Evolutionary conservation across 163 green algal genomes (phyloP).

Genomic region (Chloroidium sp.): DNA sequence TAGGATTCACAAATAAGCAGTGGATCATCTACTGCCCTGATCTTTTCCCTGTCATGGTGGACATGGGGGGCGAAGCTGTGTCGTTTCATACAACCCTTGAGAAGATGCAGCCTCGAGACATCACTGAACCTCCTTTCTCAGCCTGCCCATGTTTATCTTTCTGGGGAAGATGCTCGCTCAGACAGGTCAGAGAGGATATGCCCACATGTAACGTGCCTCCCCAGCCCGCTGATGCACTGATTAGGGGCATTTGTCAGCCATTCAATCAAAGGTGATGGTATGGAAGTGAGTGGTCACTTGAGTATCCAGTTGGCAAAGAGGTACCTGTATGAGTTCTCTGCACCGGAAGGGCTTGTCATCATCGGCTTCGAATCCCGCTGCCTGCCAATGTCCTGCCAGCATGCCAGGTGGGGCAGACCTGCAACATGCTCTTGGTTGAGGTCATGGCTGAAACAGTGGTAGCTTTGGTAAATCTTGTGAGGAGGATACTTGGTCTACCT

Average conservation of each 20-base stretch:
- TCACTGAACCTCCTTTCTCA: no score
- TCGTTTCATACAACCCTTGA: no score
- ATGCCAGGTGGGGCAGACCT: constrained; percentile 45
- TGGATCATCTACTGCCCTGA: background rate
- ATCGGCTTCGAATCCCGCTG: constrained; percentile 33
- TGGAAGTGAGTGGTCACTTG: constrained; percentile 3
- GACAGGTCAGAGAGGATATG: no score
- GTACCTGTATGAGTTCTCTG: constrained; percentile 23
- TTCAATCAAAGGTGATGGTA: background rate
- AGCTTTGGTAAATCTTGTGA: background rate
- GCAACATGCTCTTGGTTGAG: background rate
- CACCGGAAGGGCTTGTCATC: background rate
- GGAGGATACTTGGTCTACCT: background rate
- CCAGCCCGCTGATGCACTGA: no score
- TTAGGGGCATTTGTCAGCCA: background rate
- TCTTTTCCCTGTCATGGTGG: no score
- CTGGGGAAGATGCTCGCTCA: no score
- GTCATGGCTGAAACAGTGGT: no score
- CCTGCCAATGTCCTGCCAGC: constrained; percentile 68
- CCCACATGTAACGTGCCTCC: no score
- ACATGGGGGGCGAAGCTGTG: no score
- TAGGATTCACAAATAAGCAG: constrained; percentile 12
- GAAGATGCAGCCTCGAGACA: no score
- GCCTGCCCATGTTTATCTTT: no score
- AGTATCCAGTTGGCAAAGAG: no score